Conservation (phyloP, 2,329 filamentous ascomycete genomes). For the Epichloe baconii region DNA sequence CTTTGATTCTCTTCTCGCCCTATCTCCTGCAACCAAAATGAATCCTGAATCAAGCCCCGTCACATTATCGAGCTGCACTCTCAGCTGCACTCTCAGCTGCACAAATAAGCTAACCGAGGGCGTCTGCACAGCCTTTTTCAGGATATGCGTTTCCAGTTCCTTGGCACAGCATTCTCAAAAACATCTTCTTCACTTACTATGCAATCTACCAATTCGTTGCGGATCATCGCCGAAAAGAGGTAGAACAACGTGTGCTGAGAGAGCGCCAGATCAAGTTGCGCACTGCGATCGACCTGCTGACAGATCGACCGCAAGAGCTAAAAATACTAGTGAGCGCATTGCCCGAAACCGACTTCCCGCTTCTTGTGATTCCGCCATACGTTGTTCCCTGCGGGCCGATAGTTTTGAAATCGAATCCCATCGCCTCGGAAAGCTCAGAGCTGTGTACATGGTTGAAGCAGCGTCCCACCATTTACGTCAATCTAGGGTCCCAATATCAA, state of each 20-base stretch:
- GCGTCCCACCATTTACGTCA: constrained; percentile 31
- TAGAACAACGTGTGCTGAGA: not conserved
- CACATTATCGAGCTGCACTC: too few relatives aligned
- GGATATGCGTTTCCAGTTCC: too few relatives aligned
- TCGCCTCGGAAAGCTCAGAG: constrained; percentile 9
- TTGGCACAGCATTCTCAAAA: constrained; percentile 6
- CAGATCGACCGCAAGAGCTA: not conserved
- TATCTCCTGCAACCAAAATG: too few relatives aligned
- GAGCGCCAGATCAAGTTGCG: not conserved
- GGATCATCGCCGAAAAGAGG: not conserved
- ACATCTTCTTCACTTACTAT: not conserved
- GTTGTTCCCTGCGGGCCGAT: constrained; percentile 34
- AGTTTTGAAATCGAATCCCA: constrained; percentile 22
- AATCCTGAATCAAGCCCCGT: too few relatives aligned
- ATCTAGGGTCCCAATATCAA: constrained; percentile 28
- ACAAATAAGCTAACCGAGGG: too few relatives aligned
- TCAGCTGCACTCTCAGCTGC: too few relatives aligned
- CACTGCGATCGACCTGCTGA: not conserved
- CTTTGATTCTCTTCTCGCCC: too few relatives aligned
- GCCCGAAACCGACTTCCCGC: constrained; percentile 23
- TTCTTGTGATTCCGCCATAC: constrained; percentile 22
- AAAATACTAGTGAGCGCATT: not conserved
- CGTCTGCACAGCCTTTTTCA: too few relatives aligned
- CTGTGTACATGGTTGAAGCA: constrained; percentile 27
- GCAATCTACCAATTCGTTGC: not conserved